A percentile compares a stretch with the other conserved stretches of the same genome.
Evolutionary conservation across 768 basidiomycete genomes (phyloP).

Genomic region (Mycena maculata): DNA sequence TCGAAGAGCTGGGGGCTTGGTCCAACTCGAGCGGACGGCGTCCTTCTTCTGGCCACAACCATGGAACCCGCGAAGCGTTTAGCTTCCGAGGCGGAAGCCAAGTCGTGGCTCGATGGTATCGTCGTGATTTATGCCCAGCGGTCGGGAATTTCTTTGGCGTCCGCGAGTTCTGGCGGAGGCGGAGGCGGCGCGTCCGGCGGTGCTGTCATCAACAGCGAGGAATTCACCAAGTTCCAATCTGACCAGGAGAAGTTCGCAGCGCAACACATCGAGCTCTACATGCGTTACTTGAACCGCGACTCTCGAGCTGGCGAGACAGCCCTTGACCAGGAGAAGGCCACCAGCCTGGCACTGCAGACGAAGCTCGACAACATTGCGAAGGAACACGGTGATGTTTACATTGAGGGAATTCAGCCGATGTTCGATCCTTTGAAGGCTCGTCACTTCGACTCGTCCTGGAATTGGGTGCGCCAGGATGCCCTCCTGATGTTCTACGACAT

Average conservation of each 20-base stretch:
- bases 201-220: slow-evolving; percentile 95
- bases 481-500: slow-evolving; percentile 98
- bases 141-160: slow-evolving; percentile 84
- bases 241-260: slow-evolving; percentile 93
- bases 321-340: slow-evolving; percentile 88
- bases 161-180: slow-evolving; percentile 71
- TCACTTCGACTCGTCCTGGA: slow-evolving; percentile 99
- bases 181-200: slow-evolving; percentile 77
- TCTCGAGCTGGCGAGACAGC: slow-evolving; percentile 92
- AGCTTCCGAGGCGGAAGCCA: slow-evolving; percentile 90
- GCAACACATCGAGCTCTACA: slow-evolving; percentile 95
- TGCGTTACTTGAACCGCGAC: slow-evolving; percentile 96
- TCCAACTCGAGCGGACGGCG: slow-evolving; percentile 86
- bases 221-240: slow-evolving; percentile 95
- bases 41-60: slow-evolving; percentile 90
- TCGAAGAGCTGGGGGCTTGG: slow-evolving; percentile 97
- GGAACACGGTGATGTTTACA: slow-evolving; percentile 94
- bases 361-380: slow-evolving; percentile 88
- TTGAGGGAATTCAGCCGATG: slow-evolving; percentile 93
- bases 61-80: slow-evolving; percentile 96
- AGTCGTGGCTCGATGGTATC: slow-evolving; percentile 91
- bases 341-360: slow-evolving; percentile 76
- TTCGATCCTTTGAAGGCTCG: slow-evolving; percentile 97
- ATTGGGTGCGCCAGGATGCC: slow-evolving; percentile 98
- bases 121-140: slow-evolving; percentile 89